Conservation (phyloP, 768 basidiomycete genomes). For the Trametes villosa region DNA sequence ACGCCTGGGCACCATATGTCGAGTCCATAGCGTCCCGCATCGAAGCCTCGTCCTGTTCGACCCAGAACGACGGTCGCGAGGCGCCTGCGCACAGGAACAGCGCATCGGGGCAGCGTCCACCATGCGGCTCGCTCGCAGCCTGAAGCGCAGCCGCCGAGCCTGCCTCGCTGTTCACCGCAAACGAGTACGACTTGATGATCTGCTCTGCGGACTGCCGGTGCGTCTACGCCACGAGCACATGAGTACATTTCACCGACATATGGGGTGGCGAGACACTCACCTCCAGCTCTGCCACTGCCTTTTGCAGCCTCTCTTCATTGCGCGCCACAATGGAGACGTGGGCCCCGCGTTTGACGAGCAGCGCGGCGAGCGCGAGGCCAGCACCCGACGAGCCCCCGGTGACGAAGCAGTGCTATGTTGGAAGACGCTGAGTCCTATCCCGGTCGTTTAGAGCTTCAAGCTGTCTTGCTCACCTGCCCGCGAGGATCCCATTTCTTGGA, state of each 20-base stretch:
- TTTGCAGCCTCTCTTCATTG: slow-evolving; percentile 62
- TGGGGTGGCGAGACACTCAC: slow-evolving; percentile 42
- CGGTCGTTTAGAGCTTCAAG: too few species aligned
- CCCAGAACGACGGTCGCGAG: slow-evolving; percentile 70
- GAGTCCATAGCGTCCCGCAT: slow-evolving; percentile 57
- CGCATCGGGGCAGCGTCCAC: slow-evolving; percentile 69
- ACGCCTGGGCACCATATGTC: slow-evolving; percentile 60
- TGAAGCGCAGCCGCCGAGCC: slow-evolving; percentile 65
- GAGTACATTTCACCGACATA: background rate
- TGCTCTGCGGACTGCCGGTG: slow-evolving; percentile 60
- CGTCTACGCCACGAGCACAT: background rate
- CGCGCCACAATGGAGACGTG: slow-evolving; percentile 87
- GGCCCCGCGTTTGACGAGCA: slow-evolving; percentile 71
- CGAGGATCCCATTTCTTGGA: slow-evolving; percentile 35
- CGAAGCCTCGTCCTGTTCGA: slow-evolving; percentile 68
- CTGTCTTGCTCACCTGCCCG: slow-evolving; percentile 27
- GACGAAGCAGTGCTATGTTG: slow-evolving; percentile 75
- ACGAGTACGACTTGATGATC: slow-evolving; percentile 67
- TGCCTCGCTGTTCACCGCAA: slow-evolving; percentile 56
- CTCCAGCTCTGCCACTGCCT: slow-evolving; percentile 65
- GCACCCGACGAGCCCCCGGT: slow-evolving; percentile 86
- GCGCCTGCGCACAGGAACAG: slow-evolving; percentile 82
- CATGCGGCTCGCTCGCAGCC: slow-evolving; percentile 57
- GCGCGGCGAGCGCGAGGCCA: slow-evolving; percentile 71
- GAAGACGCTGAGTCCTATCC: background rate